phyloP scores from a whole-genome alignment of 352 stramenopile genomes.

The Pythium myriotylum region DNA sequence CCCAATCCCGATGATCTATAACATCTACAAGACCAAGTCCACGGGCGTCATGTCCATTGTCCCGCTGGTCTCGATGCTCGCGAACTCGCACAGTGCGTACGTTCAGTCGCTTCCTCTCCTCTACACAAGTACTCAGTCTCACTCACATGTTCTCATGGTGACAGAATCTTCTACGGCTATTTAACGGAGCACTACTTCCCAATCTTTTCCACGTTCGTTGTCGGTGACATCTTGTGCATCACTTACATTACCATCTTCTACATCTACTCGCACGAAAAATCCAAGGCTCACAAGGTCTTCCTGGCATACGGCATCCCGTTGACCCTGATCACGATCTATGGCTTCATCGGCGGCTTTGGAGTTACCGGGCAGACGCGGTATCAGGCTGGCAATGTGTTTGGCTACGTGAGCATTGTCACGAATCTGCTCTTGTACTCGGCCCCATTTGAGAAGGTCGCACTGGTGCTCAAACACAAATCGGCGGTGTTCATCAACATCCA shows the following conservation, averaged over 20 bases:
- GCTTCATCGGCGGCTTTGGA: slow-evolving; percentile 36
- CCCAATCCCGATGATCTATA: slow-evolving; percentile 28
- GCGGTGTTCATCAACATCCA: slow-evolving; percentile 43
- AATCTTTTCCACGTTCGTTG: slow-evolving; percentile 47
- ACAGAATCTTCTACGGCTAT: slow-evolving; percentile 42
- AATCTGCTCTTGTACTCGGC: slow-evolving; percentile 55
- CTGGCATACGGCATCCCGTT: slow-evolving; percentile 24
- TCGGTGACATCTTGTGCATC: slow-evolving; percentile 41
- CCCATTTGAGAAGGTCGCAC: slow-evolving; percentile 44
- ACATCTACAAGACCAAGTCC: slow-evolving; percentile 35
- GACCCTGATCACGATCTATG: slow-evolving; percentile 40
- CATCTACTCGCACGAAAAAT: slow-evolving; percentile 40
- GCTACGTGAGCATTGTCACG: slow-evolving; percentile 44
- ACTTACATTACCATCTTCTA: slow-evolving; percentile 58
- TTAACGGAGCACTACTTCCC: slow-evolving; percentile 48
- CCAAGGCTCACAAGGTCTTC: slow-evolving; percentile 39
- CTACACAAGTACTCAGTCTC: too few relatives aligned
- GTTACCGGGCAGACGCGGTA: slow-evolving; percentile 34
- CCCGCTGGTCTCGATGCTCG: slow-evolving; percentile 9
- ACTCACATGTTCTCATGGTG: too few relatives aligned
- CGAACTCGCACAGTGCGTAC: not conserved
- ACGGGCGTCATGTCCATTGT: slow-evolving; percentile 40
- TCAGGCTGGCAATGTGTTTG: slow-evolving; percentile 33
- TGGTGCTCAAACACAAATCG: slow-evolving; percentile 16
- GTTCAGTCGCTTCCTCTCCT: not conserved